Percentiles rank a stretch among this genome's conserved stretches.
Conservation (phyloP, 345 rosid species). For the Barbarea vulgaris region DNA sequence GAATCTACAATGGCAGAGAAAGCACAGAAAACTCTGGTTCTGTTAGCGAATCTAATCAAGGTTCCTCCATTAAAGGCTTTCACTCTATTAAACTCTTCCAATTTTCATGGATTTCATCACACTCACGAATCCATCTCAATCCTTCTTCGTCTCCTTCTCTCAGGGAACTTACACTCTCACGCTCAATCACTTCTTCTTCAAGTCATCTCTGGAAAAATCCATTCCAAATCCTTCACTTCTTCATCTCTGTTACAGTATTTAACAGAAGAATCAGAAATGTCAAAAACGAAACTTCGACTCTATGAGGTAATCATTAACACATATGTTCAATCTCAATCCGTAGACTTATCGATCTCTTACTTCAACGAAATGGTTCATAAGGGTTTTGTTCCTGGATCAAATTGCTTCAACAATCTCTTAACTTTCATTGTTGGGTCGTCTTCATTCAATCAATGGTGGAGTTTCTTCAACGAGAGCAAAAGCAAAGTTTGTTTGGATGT, state of each 20-base stretch:
- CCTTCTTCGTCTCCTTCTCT: slow-evolving; percentile 48
- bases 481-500: slow-evolving; percentile 49
- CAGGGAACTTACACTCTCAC: slow-evolving; percentile 42
- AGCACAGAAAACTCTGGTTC: slow-evolving; percentile 32
- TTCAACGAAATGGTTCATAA: slow-evolving; percentile 53
- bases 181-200: slow-evolving; percentile 58
- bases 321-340: slow-evolving; percentile 48
- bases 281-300: slow-evolving; percentile 34
- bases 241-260: slow-evolving; percentile 49
- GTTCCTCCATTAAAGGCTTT: slow-evolving; percentile 55
- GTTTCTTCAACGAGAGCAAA: slow-evolving; percentile 46
- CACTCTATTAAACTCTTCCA: slow-evolving; percentile 48
- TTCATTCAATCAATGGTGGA: slow-evolving; percentile 50
- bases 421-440: slow-evolving; percentile 44
- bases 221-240: slow-evolving; percentile 50
- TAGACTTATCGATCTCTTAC: slow-evolving; percentile 48
- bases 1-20: slow-evolving; percentile 31
- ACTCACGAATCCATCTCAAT: slow-evolving; percentile 54
- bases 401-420: slow-evolving; percentile 53
- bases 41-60: slow-evolving; percentile 53
- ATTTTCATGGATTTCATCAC: slow-evolving; percentile 48
- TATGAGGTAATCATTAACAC: slow-evolving; percentile 58
- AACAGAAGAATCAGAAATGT: slow-evolving; percentile 37
- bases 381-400: slow-evolving; percentile 50
- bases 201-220: slow-evolving; percentile 50